Base-by-base conservation (phyloP, 495 filamentous ascomycete genomes). In the Apodospora peruviana region DNA sequence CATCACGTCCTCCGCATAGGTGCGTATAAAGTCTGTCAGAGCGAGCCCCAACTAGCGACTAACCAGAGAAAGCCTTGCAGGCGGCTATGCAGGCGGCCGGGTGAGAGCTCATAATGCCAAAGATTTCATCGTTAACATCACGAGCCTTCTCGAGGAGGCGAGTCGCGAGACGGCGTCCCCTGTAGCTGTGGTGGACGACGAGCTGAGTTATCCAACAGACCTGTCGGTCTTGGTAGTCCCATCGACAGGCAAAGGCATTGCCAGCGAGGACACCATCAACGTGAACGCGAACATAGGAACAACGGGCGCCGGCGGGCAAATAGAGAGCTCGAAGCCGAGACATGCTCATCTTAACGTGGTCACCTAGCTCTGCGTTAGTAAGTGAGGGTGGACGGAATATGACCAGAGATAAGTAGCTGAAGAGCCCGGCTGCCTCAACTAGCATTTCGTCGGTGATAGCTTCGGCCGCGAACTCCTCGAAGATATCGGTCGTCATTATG, bases 181-280 rank as follows among this genome's bases (percentile, higher is more conserved):
- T 32, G 25, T 34, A 45, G 2, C 20, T 27, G 24, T 12, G 23
- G 14, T 45, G 42, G 14, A 45, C 24, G 16, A 45, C 25, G 1
- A 45, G 25, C 24, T 45, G 42, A 9, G 42, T 45, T 14, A 45
- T 27, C 42, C 42, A 45, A 18, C 42, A 45, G 24, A 45, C 25
- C 8, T 32, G 23, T 16, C 42, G 5, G 42, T 18, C 42, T 34
- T 45, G 42, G n/a, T 45, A 45, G 16, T 23, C 20, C 40, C 40
- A 42, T 9, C 40, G 40, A 12, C 40, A 42, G 18, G 20, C 40
- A 22, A 42, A 42, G 1, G 18, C 40, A 34, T 45, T 34, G 4
- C 42, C 42, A 14, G 24, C 42, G n/a, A 45, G 42, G 16, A 2
- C 35, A 11, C 27, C 24, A 19, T 45, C 42, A 17, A 45, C 24